Evolutionary conservation across 306 rosid genomes (phyloP).

Genomic region (Castanea mollissima): DNA sequence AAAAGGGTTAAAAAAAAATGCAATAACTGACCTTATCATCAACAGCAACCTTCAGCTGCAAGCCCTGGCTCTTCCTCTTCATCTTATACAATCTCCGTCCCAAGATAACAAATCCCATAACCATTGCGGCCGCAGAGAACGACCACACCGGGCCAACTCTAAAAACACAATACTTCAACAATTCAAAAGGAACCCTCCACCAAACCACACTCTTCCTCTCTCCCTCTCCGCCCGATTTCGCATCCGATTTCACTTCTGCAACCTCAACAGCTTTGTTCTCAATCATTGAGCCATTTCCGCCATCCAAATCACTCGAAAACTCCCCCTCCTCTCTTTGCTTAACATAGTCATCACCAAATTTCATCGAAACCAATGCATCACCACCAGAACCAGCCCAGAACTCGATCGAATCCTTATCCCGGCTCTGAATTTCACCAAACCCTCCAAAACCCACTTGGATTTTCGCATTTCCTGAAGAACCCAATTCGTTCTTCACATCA

Average conservation of each 20-base stretch:
- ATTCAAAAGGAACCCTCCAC: conserved; percentile 94
- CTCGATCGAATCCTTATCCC: conserved; percentile 21
- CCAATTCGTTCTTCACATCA: conserved; percentile 22
- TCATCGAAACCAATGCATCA: conserved; percentile 22
- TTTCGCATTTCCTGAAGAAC: background rate
- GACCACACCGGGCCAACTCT: conserved; percentile 81
- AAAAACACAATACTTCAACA: conserved; percentile 65
- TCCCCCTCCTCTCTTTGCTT: conserved; percentile 10
- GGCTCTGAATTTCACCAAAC: conserved; percentile 18
- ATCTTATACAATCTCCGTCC: conserved; percentile 71
- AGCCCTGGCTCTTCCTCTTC: conserved; percentile 69
- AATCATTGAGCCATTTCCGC: conserved; percentile 12
- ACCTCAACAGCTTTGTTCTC: conserved; percentile 21
- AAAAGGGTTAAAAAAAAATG: background rate
- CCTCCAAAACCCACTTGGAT: conserved; percentile 24
- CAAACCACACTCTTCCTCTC: conserved; percentile 50
- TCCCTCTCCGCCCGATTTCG: conserved; percentile 28
- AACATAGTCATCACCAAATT: conserved; percentile 17
- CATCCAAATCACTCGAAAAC: conserved; percentile 21
- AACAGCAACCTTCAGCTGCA: conserved; percentile 79
- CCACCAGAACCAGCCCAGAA: conserved; percentile 46
- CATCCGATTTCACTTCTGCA: conserved; percentile 30
- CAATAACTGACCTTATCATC: conserved; percentile 81
- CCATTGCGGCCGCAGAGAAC: conserved; percentile 74
- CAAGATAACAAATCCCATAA: conserved; percentile 65